A percentile compares a stretch with the other conserved stretches of the same genome.
phyloP scores from a whole-genome alignment of 371 early-diverging fungal species.

The Capillidium rhysosporum region DNA sequence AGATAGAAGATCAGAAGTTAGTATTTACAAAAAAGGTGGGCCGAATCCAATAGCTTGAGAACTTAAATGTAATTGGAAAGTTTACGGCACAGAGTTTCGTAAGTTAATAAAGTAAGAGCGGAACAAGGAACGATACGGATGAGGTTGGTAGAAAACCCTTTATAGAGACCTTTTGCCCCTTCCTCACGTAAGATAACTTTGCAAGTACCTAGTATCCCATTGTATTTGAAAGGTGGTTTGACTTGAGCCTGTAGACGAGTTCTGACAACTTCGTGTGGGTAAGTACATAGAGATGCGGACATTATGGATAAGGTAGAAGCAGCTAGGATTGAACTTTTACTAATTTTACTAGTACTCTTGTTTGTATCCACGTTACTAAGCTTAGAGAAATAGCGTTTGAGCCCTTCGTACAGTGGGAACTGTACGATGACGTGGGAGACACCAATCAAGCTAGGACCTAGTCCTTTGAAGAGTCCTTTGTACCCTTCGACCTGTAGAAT shows the following conservation, averaged over 20 bases:
- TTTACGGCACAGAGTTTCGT: slow-evolving; percentile 31
- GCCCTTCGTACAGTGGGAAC: slow-evolving; percentile 84
- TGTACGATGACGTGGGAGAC: slow-evolving; percentile 85
- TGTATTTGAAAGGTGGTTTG: slow-evolving; percentile 44
- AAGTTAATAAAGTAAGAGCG: slow-evolving; percentile 72
- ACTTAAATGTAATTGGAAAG: too few species aligned
- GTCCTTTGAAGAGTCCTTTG: slow-evolving; percentile 70
- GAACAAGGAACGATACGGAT: slow-evolving; percentile 78
- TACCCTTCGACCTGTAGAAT: slow-evolving; percentile 50
- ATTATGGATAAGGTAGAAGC: slow-evolving; percentile 74
- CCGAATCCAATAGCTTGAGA: too few species aligned
- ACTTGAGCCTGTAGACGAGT: slow-evolving; percentile 79
- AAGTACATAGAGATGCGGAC: slow-evolving; percentile 67
- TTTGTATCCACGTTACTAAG: too few species aligned
- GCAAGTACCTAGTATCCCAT: slow-evolving; percentile 53
- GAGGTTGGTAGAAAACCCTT: slow-evolving; percentile 70
- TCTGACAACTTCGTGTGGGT: slow-evolving; percentile 79
- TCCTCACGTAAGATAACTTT: slow-evolving; percentile 52
- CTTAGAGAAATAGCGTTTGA: slow-evolving; percentile 47
- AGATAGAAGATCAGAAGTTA: too few species aligned
- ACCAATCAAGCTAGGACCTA: slow-evolving; percentile 75
- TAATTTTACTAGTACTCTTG: slow-evolving; percentile 8
- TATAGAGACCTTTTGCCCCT: slow-evolving; percentile 64
- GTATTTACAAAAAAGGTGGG: too few species aligned
- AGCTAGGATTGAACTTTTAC: slow-evolving; percentile 37